Evolutionary conservation across 2,329 filamentous ascomycete species (phyloP), one percentile per base, ranked within the genome.

Genomic region (Fusarium buharicum): DNA sequence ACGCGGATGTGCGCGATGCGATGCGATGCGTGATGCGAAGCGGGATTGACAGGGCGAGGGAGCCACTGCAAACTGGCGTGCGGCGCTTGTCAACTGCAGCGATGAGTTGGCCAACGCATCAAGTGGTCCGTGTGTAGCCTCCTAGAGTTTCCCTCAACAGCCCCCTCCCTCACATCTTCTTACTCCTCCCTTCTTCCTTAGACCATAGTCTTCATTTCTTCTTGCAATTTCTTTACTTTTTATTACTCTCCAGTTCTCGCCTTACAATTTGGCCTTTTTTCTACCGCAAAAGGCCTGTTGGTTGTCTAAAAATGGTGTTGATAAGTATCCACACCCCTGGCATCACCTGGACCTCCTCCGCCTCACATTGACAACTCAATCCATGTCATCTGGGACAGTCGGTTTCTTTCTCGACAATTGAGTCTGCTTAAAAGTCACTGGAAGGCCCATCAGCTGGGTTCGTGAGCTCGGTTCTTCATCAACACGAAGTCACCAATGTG

Each of bases 21-120:
- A 55, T 59, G 56, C 51, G 54, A 55, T 66, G 58, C 61, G 48
- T 62, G 62, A 63, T 63, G 63, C 55, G 59, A 64, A 50, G 41
- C 60, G 55, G 62, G 62, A 64, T 67, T 64, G 65, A 72, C 65
- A 64, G 60, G 64, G 62, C 59, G 55, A 60, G 45, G 50, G 65
- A 63, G 53, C 53, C 59, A 54, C 41, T 58, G 37, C 60, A 64
- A 64, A 62, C 55, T 55, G 60, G 60, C 55, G 60, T 64, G 61
- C 69, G 69, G 70, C 69, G 68, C 70, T 71, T 73, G 72, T 69
- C 69, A 70, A 71, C 73, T 88, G 75, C 75, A 77, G 64, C 73
- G 73, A 75, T 77, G 75, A 75, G 75, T 73, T 77, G 75, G 74
- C 75, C 74, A 77, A 76, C 74, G 73, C 75, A 76, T 75, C 74